Evolutionary conservation across 257 asterid species (phyloP).

Genomic region (Nicotiana benthamiana): DNA sequence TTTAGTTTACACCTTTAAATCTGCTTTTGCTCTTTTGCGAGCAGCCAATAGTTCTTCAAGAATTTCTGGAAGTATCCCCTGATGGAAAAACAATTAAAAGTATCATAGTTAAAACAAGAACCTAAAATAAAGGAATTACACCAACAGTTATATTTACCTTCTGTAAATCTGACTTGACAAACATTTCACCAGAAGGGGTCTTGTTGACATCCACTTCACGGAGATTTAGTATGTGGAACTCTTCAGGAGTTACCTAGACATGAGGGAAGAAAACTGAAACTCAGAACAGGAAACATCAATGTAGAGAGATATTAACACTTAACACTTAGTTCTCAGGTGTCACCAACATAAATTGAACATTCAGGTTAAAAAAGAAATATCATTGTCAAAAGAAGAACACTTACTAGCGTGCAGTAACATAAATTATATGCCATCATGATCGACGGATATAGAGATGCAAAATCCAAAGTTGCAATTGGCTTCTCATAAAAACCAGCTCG

Average conservation of each 20-base stretch:
- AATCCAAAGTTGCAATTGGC: constrained; percentile 97
- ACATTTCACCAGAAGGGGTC: constrained; percentile 98
- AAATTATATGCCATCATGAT: constrained; percentile 98
- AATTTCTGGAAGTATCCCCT: constrained; percentile 99
- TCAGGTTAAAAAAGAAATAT: not conserved
- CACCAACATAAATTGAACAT: constrained; percentile 2
- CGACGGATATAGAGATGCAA: constrained; percentile 97
- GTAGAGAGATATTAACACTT: not conserved
- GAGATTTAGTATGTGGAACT: constrained; percentile 68
- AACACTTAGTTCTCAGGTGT: not conserved
- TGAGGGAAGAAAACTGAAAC: not conserved
- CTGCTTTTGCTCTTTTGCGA: constrained; percentile 96
- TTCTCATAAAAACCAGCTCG: constrained; percentile 89
- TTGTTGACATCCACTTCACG: constrained; percentile 74
- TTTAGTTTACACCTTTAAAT: constrained; percentile 64
- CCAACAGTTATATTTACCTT: constrained; percentile 43
- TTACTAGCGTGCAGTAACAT: constrained; percentile 94
- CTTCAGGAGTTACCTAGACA: constrained; percentile 80
- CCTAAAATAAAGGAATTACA: not conserved
- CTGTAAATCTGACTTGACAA: constrained; percentile 78
- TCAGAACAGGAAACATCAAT: not conserved
- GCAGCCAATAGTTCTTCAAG: constrained; percentile 96
- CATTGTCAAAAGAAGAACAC: constrained; percentile 4
- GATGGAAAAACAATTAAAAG: constrained; percentile 17
- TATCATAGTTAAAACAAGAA: constrained; percentile 10